Percentiles rank a stretch among this genome's conserved stretches.
These are phyloP conservation scores for Hemisphaericaspora lyxosophila DNA, from an alignment of 1,139 yeast species.

Conservation along the genomic window DNA sequence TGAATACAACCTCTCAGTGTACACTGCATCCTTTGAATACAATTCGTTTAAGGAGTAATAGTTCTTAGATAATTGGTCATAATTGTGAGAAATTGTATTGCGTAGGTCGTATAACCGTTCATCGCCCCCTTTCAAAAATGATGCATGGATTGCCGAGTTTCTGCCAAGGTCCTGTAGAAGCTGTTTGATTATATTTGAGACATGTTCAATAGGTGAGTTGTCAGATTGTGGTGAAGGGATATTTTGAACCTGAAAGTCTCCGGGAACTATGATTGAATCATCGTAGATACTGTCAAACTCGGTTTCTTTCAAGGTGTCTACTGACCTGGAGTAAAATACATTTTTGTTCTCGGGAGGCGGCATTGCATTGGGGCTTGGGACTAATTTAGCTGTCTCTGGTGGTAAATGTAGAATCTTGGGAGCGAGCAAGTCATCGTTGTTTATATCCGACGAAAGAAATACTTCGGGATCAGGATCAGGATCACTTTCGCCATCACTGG, in stretches of 20 bases:
- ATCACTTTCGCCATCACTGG: slow-evolving; percentile 14
- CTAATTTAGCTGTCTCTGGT: no score
- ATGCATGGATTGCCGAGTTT: slow-evolving; percentile 9
- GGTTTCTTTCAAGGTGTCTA: slow-evolving; percentile 4
- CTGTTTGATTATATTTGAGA: slow-evolving; percentile 12
- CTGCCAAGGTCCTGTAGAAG: slow-evolving; percentile 8
- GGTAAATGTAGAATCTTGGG: neutral
- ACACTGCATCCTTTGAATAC: slow-evolving; percentile 39
- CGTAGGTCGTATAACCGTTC: slow-evolving; percentile 31
- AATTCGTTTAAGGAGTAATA: slow-evolving; percentile 51
- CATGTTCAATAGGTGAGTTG: slow-evolving; percentile 15
- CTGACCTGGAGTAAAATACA: slow-evolving; percentile 3
- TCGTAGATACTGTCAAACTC: slow-evolving; percentile 2
- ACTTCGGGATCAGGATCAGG: slow-evolving; percentile 24
- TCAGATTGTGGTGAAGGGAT: slow-evolving; percentile 3
- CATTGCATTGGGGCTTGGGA: no score
- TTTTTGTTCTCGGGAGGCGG: no score
- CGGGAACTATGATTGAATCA: slow-evolving; percentile 7
- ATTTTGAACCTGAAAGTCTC: slow-evolving; percentile 1
- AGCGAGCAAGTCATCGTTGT: neutral
- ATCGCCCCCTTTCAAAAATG: slow-evolving; percentile 32
- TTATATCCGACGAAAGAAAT: slow-evolving; percentile 12
- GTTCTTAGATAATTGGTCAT: slow-evolving; percentile 40
- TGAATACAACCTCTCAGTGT: slow-evolving; percentile 27
- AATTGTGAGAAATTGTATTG: slow-evolving; percentile 23